Percentiles rank a stretch among this genome's conserved stretches.
Evolutionary conservation across 2,329 filamentous ascomycete genomes (phyloP).

Genomic region (Trichoderma asperellum): DNA sequence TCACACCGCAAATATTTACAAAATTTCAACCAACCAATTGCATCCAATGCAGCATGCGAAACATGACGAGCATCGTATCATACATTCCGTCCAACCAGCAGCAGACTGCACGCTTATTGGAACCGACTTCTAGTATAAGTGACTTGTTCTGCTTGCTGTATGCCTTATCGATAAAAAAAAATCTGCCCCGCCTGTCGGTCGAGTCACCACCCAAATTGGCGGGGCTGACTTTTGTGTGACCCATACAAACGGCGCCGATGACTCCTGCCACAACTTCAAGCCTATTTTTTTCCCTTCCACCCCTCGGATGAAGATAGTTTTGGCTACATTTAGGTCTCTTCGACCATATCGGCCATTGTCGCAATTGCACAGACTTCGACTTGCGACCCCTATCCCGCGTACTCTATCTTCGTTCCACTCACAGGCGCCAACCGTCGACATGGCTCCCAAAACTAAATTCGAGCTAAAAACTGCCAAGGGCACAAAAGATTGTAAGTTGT

Average conservation of each 20-base stretch:
- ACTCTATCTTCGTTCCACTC: slow-evolving; percentile 33
- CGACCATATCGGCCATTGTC: slow-evolving; percentile 28
- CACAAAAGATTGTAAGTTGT: slow-evolving; percentile 72
- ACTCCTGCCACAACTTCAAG: slow-evolving; percentile 29
- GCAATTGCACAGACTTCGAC: slow-evolving; percentile 20
- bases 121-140: neutral
- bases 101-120: neutral
- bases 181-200: slow-evolving; percentile 12
- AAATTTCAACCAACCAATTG: neutral
- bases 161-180: slow-evolving; percentile 26
- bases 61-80: neutral
- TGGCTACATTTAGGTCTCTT: slow-evolving; percentile 31
- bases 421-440: slow-evolving; percentile 33
- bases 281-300: slow-evolving; percentile 30
- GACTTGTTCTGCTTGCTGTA: neutral
- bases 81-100: neutral
- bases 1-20: neutral
- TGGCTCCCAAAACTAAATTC: slow-evolving; percentile 40
- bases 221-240: slow-evolving; percentile 24
- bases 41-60: neutral
- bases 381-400: slow-evolving; percentile 30
- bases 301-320: slow-evolving; percentile 33
- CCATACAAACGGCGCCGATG: slow-evolving; percentile 25
- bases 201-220: neutral
- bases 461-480: slow-evolving; percentile 79